A percentile compares a stretch with the other conserved stretches of the same genome.
Conservation (phyloP, 179 eudicot genomes). For the Patellifolia procumbens region DNA sequence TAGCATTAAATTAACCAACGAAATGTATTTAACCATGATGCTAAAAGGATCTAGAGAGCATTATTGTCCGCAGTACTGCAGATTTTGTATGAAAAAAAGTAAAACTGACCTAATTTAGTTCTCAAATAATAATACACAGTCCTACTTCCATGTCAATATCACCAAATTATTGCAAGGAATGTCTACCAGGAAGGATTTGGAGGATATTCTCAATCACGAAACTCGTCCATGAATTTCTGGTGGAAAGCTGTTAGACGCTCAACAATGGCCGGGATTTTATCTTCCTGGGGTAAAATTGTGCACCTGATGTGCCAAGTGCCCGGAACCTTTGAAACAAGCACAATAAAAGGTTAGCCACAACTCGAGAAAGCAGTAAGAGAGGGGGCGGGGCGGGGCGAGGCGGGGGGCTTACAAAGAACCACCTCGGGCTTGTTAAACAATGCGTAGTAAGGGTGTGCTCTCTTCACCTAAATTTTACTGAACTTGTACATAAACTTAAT, state of each 20-base stretch:
- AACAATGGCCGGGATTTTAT: constrained; percentile 79
- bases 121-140: not conserved
- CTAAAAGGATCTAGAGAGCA: not conserved
- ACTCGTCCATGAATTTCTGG: constrained; percentile 73
- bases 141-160: not conserved
- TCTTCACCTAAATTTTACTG: no score
- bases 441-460: no score
- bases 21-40: not conserved
- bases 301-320: constrained; percentile 97
- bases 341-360: constrained; percentile 9
- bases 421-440: not conserved
- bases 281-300: constrained; percentile 94
- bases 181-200: not conserved
- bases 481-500: no score
- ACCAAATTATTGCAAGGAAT: not conserved
- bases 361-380: not conserved
- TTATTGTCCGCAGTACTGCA: not conserved
- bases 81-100: not conserved
- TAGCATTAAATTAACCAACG: not conserved
- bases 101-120: not conserved
- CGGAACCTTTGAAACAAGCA: constrained; percentile 49
- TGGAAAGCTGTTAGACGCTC: constrained; percentile 74
- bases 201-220: constrained; percentile 41
- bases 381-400: not conserved
- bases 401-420: not conserved